These are phyloP conservation scores for Microstegium vimineum DNA, from an alignment of 176 grass and related monocot genomes.

Conservation along the genomic window DNA sequence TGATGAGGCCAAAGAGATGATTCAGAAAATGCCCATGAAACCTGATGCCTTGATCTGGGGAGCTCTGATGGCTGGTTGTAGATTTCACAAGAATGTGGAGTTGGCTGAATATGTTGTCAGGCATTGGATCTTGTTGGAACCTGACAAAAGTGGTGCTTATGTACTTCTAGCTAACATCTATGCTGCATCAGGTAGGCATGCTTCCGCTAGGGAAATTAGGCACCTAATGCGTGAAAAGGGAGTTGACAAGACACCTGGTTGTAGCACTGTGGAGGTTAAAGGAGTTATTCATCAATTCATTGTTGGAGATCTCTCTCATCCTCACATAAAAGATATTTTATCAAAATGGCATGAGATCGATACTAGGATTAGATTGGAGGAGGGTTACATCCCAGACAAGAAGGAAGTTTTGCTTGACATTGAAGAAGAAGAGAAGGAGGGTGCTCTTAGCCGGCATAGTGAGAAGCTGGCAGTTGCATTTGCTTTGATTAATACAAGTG, in stretches of 20 bases:
- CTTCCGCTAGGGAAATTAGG: slow-evolving; percentile 42
- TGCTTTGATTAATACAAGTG: slow-evolving; percentile 39
- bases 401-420: slow-evolving; percentile 59
- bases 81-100: slow-evolving; percentile 53
- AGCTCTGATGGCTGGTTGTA: slow-evolving; percentile 60
- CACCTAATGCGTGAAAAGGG: slow-evolving; percentile 44
- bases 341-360: slow-evolving; percentile 54
- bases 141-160: slow-evolving; percentile 54
- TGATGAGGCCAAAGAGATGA: slow-evolving; percentile 36
- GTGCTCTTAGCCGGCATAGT: slow-evolving; percentile 44
- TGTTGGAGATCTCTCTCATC: slow-evolving; percentile 58
- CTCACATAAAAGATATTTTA: slow-evolving; percentile 49
- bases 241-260: slow-evolving; percentile 57
- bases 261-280: slow-evolving; percentile 50
- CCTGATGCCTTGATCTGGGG: slow-evolving; percentile 60
- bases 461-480: slow-evolving; percentile 61
- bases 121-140: slow-evolving; percentile 54
- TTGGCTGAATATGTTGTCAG: slow-evolving; percentile 42
- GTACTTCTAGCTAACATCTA: slow-evolving; percentile 51
- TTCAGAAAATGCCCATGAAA: slow-evolving; percentile 54
- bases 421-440: slow-evolving; percentile 56
- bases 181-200: slow-evolving; percentile 43
- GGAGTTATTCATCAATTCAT: slow-evolving; percentile 58
- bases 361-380: slow-evolving; percentile 45
- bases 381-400: slow-evolving; percentile 52